These are phyloP conservation scores for Zizania latifolia DNA, from an alignment of 176 grass and related monocot genomes.

Conservation along the genomic window DNA sequence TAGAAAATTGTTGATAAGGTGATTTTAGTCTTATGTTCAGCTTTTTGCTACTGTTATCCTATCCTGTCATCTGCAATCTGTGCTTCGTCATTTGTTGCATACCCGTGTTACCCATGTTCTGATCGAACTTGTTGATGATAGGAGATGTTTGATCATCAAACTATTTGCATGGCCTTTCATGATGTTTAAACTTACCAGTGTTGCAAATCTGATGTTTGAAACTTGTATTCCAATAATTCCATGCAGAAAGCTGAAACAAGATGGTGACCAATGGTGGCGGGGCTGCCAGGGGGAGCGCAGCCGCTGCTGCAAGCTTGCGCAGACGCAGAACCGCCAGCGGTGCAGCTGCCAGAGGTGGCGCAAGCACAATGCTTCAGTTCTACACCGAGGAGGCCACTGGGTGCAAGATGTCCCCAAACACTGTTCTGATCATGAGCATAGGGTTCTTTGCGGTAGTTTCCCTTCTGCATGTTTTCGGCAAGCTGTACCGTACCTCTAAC, in stretches of 20 bases:
- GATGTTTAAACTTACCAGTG: background rate
- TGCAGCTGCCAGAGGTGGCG: constrained; percentile 35
- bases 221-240: background rate
- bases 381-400: constrained; percentile 80
- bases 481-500: constrained; percentile 59
- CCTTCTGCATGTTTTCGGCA: constrained; percentile 78
- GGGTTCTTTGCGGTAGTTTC: constrained; percentile 78
- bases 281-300: constrained; percentile 55
- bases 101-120: background rate
- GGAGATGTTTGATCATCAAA: background rate
- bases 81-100: background rate
- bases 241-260: constrained; percentile 24
- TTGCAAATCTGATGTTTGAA: background rate
- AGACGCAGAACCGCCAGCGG: constrained; percentile 52
- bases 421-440: constrained; percentile 91
- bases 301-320: constrained; percentile 61
- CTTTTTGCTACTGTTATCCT: background rate
- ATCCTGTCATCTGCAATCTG: background rate
- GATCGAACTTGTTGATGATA: background rate
- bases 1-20: background rate
- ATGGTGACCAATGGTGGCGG: constrained; percentile 72
- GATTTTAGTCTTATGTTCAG: background rate
- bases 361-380: constrained; percentile 80
- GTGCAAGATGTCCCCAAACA: constrained; percentile 80
- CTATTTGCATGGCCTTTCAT: background rate